A percentile compares a stretch with the other conserved stretches of the same genome.
Evolutionary conservation across 1,139 yeast species (phyloP).

Genomic region (Pichia kudriavzevii): DNA sequence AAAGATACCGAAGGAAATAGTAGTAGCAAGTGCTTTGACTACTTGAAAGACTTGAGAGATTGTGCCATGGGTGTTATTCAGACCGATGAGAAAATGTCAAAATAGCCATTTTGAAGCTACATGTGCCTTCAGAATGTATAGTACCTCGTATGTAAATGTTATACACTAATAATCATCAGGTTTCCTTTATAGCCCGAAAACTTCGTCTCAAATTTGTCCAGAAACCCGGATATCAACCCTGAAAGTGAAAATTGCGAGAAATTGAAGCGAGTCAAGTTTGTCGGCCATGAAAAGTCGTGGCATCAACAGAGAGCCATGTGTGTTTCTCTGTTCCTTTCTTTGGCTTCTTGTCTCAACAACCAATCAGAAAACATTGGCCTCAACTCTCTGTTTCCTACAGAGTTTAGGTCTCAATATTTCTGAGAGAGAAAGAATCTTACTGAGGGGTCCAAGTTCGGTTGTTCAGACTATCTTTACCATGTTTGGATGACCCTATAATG

Average conservation of each 20-base stretch:
- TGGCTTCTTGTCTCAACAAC: conserved; percentile 6
- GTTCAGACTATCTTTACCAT: conserved; percentile 5
- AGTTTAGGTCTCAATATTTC: conserved; percentile 23
- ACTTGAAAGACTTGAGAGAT: conserved; percentile 19
- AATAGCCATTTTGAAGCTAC: too few species aligned
- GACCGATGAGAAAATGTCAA: conserved; percentile 3
- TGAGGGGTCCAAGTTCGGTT: conserved; percentile 13
- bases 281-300: too few species aligned
- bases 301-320: neutral
- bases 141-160: too few species aligned
- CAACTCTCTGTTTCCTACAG: conserved; percentile 5
- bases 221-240: too few species aligned
- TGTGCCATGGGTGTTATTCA: conserved; percentile 19
- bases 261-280: too few species aligned
- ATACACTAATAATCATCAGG: too few species aligned
- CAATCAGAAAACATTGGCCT: conserved; percentile 16
- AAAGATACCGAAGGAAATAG: conserved; percentile 17
- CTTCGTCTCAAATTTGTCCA: too few species aligned
- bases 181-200: too few species aligned
- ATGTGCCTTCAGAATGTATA: too few species aligned
- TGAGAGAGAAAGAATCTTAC: conserved; percentile 19
- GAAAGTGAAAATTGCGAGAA: too few species aligned
- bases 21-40: conserved; percentile 20
- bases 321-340: neutral
- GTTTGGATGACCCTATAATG: conserved; percentile 13